These are phyloP conservation scores for Pseudogymnoascus sp. DNA, from an alignment of 2,329 filamentous ascomycete species.

Conservation along the genomic window DNA sequence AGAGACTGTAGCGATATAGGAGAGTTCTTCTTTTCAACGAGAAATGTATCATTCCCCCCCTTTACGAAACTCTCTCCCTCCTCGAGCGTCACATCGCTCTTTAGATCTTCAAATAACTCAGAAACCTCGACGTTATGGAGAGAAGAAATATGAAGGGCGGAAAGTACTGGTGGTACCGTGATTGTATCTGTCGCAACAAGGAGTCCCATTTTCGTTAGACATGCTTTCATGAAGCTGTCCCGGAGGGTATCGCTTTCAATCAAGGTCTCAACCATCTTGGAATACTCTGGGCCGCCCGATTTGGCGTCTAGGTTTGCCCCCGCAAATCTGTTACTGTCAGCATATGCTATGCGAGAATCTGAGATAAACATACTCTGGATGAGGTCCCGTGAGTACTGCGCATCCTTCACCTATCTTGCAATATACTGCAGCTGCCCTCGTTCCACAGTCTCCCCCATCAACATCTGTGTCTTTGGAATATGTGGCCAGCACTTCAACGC, in stretches of 20 bases:
- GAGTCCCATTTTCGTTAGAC: slow-evolving; percentile 73
- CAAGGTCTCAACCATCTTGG: slow-evolving; percentile 59
- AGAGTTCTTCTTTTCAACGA: slow-evolving; percentile 59
- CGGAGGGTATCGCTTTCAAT: slow-evolving; percentile 61
- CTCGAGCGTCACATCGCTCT: slow-evolving; percentile 55
- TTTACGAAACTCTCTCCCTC: slow-evolving; percentile 64
- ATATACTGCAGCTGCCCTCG: slow-evolving; percentile 72
- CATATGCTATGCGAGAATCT: slow-evolving; percentile 7
- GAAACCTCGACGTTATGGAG: slow-evolving; percentile 54
- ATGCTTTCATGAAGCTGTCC: slow-evolving; percentile 67
- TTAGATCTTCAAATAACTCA: slow-evolving; percentile 57
- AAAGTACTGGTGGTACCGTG: slow-evolving; percentile 58
- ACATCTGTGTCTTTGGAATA: slow-evolving; percentile 70
- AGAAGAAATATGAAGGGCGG: slow-evolving; percentile 73
- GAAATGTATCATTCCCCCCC: slow-evolving; percentile 76
- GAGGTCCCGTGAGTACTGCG: slow-evolving; percentile 74
- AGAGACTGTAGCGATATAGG: slow-evolving; percentile 50
- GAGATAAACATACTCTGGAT: slow-evolving; percentile 66
- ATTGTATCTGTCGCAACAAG: slow-evolving; percentile 62
- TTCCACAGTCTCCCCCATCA: slow-evolving; percentile 66
- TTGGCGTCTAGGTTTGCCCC: slow-evolving; percentile 66
- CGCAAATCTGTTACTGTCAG: slow-evolving; percentile 57
- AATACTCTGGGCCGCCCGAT: slow-evolving; percentile 59
- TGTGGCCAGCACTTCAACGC: slow-evolving; percentile 73
- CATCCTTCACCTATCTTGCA: slow-evolving; percentile 74